Evolutionary conservation across 2,329 filamentous ascomycete genomes (phyloP).

Genomic region (Dactylonectria estremocensis): DNA sequence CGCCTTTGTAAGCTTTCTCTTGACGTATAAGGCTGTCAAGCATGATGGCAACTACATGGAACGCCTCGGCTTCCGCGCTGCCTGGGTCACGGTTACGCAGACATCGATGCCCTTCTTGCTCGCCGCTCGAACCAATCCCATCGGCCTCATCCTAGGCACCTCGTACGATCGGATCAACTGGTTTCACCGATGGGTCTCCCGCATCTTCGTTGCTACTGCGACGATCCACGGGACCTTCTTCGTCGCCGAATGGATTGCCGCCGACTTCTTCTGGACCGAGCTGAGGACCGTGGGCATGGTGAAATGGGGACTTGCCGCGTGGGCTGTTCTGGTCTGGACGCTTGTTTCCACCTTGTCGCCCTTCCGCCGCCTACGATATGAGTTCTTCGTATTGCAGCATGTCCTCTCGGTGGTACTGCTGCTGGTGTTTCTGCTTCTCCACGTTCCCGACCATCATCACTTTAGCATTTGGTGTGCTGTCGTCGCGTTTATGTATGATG

Average conservation of each 20-base stretch:
- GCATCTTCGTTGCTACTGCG: conserved; percentile 43
- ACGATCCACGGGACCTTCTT: conserved; percentile 48
- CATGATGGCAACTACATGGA: conserved; percentile 47
- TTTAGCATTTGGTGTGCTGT: conserved; percentile 50
- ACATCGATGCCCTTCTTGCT: conserved; percentile 44
- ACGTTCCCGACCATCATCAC: conserved; percentile 46
- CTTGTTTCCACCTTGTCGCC: conserved; percentile 41
- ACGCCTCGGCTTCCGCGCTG: conserved; percentile 47
- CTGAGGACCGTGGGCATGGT: conserved; percentile 47
- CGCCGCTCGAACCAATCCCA: conserved; percentile 44
- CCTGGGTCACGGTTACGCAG: conserved; percentile 46
- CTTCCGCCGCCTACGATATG: conserved; percentile 47
- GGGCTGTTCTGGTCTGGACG: conserved; percentile 47
- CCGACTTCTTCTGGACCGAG: conserved; percentile 47
- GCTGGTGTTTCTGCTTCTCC: conserved; percentile 41
- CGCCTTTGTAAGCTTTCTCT: conserved; percentile 39
- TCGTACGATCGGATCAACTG: conserved; percentile 48
- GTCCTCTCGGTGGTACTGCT: conserved; percentile 43
- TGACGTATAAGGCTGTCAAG: conserved; percentile 47
- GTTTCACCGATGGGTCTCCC: conserved; percentile 46
- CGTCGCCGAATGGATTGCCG: conserved; percentile 41
- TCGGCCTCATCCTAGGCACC: conserved; percentile 41
- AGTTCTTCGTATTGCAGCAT: conserved; percentile 50
- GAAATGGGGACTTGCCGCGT: conserved; percentile 45
- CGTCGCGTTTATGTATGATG: conserved; percentile 44